These are phyloP conservation scores for Termitomyces sp. DNA, from an alignment of 768 basidiomycete species.

Conservation along the genomic window DNA sequence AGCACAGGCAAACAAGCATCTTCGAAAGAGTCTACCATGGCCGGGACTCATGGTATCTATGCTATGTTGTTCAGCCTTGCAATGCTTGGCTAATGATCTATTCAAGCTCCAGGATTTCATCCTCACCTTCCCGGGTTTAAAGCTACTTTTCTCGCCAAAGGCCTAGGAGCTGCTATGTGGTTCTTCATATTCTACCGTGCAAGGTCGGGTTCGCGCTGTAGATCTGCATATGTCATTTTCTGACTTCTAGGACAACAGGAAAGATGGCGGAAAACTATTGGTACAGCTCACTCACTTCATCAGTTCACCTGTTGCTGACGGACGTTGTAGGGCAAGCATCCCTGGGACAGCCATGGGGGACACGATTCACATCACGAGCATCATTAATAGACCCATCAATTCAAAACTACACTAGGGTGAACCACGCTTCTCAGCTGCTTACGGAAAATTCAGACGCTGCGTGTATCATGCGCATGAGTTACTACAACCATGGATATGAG, in stretches of 20 bases:
- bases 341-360: slow-evolving; percentile 34
- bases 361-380: slow-evolving; percentile 33
- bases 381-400: slow-evolving; percentile 30
- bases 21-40: slow-evolving; percentile 32
- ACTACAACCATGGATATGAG: too few species aligned
- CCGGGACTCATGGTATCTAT: slow-evolving; percentile 36
- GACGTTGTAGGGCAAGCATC: slow-evolving; percentile 46
- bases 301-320: not conserved
- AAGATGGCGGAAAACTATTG: slow-evolving; percentile 74
- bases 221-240: not conserved
- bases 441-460: not conserved
- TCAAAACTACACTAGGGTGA: not conserved
- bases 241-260: slow-evolving; percentile 34
- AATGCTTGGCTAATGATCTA: slow-evolving; percentile 7
- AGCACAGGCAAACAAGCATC: slow-evolving; percentile 33
- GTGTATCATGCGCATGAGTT: not conserved
- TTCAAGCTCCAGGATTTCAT: slow-evolving; percentile 73
- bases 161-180: slow-evolving; percentile 93
- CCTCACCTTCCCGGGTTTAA: slow-evolving; percentile 80
- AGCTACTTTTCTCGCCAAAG: slow-evolving; percentile 79
- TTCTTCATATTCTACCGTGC: slow-evolving; percentile 98
- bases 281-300: slow-evolving; percentile 36
- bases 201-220: slow-evolving; percentile 52
- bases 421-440: not conserved
- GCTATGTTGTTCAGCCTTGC: not conserved